Evolutionary conservation across 2,329 filamentous ascomycete genomes (phyloP).

Genomic region (Hysterium pulicare): DNA sequence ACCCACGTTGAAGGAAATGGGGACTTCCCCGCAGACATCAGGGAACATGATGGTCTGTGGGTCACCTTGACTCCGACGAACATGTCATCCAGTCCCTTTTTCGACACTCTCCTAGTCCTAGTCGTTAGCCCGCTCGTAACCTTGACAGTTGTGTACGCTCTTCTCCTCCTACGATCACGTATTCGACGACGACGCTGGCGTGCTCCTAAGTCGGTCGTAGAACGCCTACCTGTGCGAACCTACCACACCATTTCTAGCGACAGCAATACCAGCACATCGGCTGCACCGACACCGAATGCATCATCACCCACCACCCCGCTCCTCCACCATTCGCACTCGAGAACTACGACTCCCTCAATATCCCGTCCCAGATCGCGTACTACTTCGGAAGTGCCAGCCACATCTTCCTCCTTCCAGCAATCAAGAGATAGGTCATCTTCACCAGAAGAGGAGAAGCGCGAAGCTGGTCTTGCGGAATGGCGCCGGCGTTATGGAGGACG

Average conservation of each 20-base stretch:
- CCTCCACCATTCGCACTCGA: conserved; percentile 51
- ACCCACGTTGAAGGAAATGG: conserved; percentile 15
- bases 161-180: conserved; percentile 81
- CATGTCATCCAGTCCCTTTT: conserved; percentile 84
- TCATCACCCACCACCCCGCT: conserved; percentile 77
- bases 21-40: conserved; percentile 19
- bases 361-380: conserved; percentile 64
- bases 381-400: conserved; percentile 56
- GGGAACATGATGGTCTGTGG: conserved; percentile 77
- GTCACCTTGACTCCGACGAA: conserved; percentile 92
- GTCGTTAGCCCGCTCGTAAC: conserved; percentile 92
- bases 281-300: conserved; percentile 61
- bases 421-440: conserved; percentile 20
- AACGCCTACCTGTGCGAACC: conserved; percentile 88
- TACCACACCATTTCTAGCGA: conserved; percentile 79
- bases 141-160: conserved; percentile 84
- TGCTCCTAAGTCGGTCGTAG: conserved; percentile 95
- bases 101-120: conserved; percentile 94
- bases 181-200: conserved; percentile 89
- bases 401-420: conserved; percentile 26
- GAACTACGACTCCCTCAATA: conserved; percentile 22
- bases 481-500: conserved; percentile 60
- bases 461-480: conserved; percentile 49
- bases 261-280: conserved; percentile 52
- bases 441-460: conserved; percentile 52